phyloP scores from a whole-genome alignment of 768 basidiomycete species.

The Dendrothele bispora region DNA sequence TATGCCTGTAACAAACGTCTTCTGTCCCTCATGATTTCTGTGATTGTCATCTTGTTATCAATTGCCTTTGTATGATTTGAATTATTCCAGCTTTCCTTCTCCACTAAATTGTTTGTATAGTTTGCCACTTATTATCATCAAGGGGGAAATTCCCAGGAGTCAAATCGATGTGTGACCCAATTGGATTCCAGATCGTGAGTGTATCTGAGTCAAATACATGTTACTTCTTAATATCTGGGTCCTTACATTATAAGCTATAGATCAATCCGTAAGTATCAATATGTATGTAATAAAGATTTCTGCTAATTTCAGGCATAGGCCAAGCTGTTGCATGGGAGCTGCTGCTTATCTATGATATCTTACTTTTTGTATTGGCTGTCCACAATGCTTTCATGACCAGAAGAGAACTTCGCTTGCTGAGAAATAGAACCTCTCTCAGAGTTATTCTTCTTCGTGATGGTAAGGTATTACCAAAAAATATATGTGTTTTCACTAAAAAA shows the following conservation, averaged over 20 bases:
- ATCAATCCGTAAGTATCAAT: too few species aligned
- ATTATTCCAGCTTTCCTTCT: background rate
- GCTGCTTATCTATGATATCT: background rate
- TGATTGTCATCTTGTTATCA: background rate
- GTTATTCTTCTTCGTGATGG: constrained; percentile 2
- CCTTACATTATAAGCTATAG: too few species aligned
- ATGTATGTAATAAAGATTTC: background rate
- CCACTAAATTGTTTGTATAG: too few species aligned
- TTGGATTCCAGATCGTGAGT: too few species aligned
- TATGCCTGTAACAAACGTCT: background rate
- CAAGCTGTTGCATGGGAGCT: background rate
- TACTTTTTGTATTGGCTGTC: background rate
- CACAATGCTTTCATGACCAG: background rate
- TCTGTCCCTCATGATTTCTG: background rate
- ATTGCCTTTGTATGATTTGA: background rate
- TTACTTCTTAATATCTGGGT: too few species aligned
- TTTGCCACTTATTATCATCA: too few species aligned
- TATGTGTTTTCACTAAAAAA: too few species aligned
- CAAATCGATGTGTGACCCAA: too few species aligned
- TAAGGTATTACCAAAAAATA: too few species aligned
- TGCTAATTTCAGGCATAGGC: background rate
- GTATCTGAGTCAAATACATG: too few species aligned
- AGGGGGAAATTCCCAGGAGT: too few species aligned
- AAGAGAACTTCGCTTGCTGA: background rate
- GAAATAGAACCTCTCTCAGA: background rate